phyloP scores from a whole-genome alignment of 805 yeast species.

The Kodamaea hsintzibuensis region DNA sequence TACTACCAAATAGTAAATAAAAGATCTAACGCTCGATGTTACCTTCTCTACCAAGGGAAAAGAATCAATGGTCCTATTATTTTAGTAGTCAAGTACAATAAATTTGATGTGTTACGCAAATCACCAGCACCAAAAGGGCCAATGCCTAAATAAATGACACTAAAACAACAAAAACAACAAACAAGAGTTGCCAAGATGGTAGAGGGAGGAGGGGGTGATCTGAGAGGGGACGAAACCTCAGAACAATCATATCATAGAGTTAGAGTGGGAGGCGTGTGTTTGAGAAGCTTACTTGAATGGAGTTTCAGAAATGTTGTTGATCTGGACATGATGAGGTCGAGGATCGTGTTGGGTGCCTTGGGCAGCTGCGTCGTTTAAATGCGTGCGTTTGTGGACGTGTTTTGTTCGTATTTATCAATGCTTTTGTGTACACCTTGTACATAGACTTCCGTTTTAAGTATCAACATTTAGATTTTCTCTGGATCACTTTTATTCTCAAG shows the following conservation, averaged over 20 bases:
- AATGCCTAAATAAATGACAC: not conserved
- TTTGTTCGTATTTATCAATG: not conserved
- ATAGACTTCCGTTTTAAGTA: not conserved
- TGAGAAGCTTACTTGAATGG: not conserved
- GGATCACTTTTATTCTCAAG: not conserved
- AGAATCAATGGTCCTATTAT: not conserved
- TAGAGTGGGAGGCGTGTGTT: not conserved
- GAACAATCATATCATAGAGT: not conserved
- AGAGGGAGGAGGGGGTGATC: not conserved
- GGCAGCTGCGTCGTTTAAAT: not conserved
- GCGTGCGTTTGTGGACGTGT: conserved; percentile 2
- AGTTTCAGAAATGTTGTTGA: not conserved
- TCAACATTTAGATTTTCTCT: not conserved
- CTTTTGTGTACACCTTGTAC: not conserved
- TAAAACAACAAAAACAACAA: not conserved
- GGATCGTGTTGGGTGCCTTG: not conserved
- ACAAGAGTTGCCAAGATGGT: not conserved
- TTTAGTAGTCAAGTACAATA: not conserved
- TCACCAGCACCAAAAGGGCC: not conserved
- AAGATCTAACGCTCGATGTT: no score
- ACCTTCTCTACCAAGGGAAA: not conserved
- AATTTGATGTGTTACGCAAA: not conserved
- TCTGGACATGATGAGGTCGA: not conserved
- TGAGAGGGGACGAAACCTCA: not conserved
- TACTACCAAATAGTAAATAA: not conserved